Conservation (phyloP, 2,329 filamentous ascomycete genomes). For the Pleurostoma richardsiae region DNA sequence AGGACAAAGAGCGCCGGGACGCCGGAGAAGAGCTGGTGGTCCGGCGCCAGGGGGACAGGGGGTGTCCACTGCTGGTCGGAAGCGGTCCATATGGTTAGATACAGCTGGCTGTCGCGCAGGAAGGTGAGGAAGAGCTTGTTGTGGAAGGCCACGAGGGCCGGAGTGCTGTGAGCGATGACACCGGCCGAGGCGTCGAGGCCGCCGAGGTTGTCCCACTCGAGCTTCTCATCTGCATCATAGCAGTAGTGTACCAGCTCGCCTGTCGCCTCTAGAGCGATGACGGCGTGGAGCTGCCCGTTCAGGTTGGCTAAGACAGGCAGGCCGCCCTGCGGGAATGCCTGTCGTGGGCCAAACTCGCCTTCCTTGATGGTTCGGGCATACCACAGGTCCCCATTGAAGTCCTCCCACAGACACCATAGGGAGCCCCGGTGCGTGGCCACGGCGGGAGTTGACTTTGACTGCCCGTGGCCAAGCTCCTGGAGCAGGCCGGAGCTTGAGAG, state of each 20-base stretch:
- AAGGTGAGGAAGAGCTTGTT: constrained; percentile 26
- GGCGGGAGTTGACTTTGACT: constrained; percentile 23
- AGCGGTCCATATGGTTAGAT: constrained; percentile 17
- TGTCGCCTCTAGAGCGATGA: constrained; percentile 17
- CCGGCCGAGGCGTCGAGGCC: constrained; percentile 14
- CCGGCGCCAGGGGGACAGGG: constrained; percentile 6
- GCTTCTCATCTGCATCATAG: constrained; percentile 21
- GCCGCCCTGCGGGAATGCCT: constrained; percentile 19
- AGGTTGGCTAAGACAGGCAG: constrained; percentile 25
- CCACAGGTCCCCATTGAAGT: constrained; percentile 20
- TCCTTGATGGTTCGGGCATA: constrained; percentile 22
- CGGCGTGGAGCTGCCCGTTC: constrained; percentile 24
- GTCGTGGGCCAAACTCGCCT: constrained; percentile 17
- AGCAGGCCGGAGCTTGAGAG: background rate
- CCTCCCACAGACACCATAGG: constrained; percentile 27
- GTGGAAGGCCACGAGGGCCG: constrained; percentile 23
- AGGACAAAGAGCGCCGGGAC: constrained; percentile 27
- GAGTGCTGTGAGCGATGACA: constrained; percentile 14
- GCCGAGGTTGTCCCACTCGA: constrained; percentile 16
- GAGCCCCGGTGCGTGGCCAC: constrained; percentile 26
- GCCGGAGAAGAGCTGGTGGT: constrained; percentile 16
- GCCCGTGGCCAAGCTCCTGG: background rate
- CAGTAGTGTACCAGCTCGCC: constrained; percentile 23
- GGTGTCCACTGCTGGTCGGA: constrained; percentile 13
- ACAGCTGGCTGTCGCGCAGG: constrained; percentile 18